Base-by-base conservation (phyloP, 495 filamentous ascomycete species). In the Schizothecium vesticola region DNA sequence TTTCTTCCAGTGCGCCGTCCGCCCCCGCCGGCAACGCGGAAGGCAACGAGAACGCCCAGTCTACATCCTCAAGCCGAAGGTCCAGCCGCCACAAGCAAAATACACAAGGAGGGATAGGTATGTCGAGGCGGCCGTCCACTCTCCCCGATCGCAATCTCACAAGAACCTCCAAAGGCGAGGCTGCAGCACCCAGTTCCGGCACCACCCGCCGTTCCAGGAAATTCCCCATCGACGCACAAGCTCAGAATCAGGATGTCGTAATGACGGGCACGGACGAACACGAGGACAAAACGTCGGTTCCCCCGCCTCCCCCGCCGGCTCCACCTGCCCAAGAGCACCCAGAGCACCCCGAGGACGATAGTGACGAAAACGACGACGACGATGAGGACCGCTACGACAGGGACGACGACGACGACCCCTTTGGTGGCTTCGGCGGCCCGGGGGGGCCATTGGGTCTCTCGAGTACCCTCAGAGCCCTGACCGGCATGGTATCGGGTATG, bases 401-500 rank as follows among this genome's bases (percentile, higher is more conserved):
- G 2, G 84, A 87, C 31, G 81, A 81, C 31, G 81, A 91, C 60
- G 91, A 91, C 1, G 93, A 97, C 75, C 90, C 91, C 0, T 97
- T 97, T 75, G 85, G 86, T 55, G 88, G 86, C 59, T 90, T 96
- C 67, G 89, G 92, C 66, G 85, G 85, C 24, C 81, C 81, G 57
- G 86, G 87, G 21, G 86, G 86, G 31, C 86, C 86, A 22, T 83
- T 89, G 3, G 77, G 80, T 13, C 82, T 98, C n/a, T 91, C 92
- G 22, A 91, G 81, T 72, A 96, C 93, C 9, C 85, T 99, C 7
- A 86, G 95, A 70, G 91, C 92, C 6, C 80, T 99, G 69, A 95
- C 86, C 67, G 94, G 95, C 69, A 95, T 97, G 86, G 92, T 97
- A 81, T 89, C 92, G 2, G 91, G 92, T 36, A 87, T 92, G 66